These are phyloP conservation scores for Rhododendron molle DNA, from an alignment of 148 eudicot species.

Conservation along the genomic window DNA sequence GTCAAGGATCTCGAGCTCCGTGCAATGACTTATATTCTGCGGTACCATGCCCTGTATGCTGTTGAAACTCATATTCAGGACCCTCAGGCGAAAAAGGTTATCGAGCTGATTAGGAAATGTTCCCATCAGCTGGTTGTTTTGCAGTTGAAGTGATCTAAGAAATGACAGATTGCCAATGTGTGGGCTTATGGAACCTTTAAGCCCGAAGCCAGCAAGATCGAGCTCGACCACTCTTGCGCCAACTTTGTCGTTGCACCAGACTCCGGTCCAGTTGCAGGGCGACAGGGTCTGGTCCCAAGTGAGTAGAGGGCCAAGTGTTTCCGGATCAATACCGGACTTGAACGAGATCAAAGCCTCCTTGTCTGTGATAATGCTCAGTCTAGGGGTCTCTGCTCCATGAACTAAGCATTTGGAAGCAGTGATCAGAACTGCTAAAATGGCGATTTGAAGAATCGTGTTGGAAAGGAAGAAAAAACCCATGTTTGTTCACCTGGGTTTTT, in stretches of 20 bases:
- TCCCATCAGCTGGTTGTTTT: slow-evolving; percentile 23
- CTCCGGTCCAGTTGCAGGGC: slow-evolving; percentile 36
- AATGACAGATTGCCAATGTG: slow-evolving; percentile 31
- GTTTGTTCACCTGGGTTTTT: too few relatives aligned
- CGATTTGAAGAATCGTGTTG: neutral
- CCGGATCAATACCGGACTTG: neutral
- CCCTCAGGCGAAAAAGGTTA: slow-evolving; percentile 20
- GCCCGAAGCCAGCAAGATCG: slow-evolving; percentile 22
- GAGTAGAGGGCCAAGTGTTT: too few relatives aligned
- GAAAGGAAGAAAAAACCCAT: neutral
- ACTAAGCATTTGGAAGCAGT: neutral
- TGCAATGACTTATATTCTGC: slow-evolving; percentile 12
- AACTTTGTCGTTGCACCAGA: slow-evolving; percentile 14
- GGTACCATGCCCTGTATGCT: slow-evolving; percentile 24
- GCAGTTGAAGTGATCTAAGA: slow-evolving; percentile 32
- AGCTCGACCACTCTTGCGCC: slow-evolving; percentile 27
- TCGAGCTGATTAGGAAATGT: slow-evolving; percentile 21
- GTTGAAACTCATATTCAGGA: slow-evolving; percentile 31
- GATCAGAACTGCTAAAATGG: neutral
- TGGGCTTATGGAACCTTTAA: slow-evolving; percentile 27
- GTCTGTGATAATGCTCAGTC: slow-evolving; percentile 8
- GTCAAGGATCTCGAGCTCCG: slow-evolving; percentile 20
- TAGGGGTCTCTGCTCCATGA: neutral
- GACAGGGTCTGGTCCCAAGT: slow-evolving; percentile 25
- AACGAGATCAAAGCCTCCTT: slow-evolving; percentile 27